Evolutionary conservation across 495 filamentous ascomycete genomes (phyloP).

Genomic region (Penicillium riverlandense): DNA sequence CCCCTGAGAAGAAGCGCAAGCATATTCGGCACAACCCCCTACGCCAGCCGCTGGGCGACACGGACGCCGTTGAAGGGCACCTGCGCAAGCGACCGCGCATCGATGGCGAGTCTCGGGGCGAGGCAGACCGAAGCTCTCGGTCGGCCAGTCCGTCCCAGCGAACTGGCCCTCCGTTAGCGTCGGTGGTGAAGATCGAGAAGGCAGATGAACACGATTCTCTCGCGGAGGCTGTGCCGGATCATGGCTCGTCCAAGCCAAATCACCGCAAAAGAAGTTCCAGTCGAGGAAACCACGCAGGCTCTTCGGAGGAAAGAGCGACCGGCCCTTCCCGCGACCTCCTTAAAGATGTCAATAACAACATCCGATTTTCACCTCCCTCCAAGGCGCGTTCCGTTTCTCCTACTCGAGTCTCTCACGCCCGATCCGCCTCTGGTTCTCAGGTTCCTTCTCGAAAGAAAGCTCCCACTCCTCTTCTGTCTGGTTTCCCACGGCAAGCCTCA

Average conservation of each 20-base stretch:
- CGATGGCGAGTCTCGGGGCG: conserved; percentile 18
- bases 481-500: conserved; percentile 38
- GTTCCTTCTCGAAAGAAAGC: conserved; percentile 34
- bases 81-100: conserved; percentile 34
- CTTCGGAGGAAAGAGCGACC: too few relatives aligned
- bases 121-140: conserved; percentile 16
- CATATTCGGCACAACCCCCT: conserved; percentile 57
- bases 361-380: conserved; percentile 21
- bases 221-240: conserved; percentile 13
- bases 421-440: conserved; percentile 58
- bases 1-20: conserved; percentile 62
- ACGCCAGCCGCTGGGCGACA: conserved; percentile 18
- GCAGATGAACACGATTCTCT: conserved; percentile 23
- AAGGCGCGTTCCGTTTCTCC: conserved; percentile 60
- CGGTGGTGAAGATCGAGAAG: conserved; percentile 33
- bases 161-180: conserved; percentile 12
- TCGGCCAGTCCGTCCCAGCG: conserved; percentile 20
- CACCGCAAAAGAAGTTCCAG: conserved; percentile 39
- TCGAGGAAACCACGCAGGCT: too few relatives aligned
- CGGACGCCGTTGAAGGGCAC: conserved; percentile 42
- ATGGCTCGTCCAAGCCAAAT: conserved; percentile 9
- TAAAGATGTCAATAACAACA: conserved; percentile 7
- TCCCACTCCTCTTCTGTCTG: conserved; percentile 45
- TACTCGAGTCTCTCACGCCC: conserved; percentile 46
- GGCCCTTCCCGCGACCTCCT: too few relatives aligned